Base-by-base conservation (phyloP, 768 basidiomycete genomes). In the Lactarius psammicola region DNA sequence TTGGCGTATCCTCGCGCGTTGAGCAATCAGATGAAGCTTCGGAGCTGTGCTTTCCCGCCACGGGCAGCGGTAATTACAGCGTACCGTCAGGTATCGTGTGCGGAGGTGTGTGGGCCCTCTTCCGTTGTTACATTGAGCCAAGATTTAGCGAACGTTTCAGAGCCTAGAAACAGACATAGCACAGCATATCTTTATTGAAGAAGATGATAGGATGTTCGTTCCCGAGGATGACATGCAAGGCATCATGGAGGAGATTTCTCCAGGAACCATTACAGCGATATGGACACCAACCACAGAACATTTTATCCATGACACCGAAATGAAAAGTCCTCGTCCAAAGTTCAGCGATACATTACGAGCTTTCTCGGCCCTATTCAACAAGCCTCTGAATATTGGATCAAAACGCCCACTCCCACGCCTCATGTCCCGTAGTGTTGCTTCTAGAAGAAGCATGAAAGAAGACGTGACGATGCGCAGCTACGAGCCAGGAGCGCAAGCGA, bases 161-260 rank as follows among this genome's bases (percentile, higher is more conserved):
- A 34, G 33, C 55, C 4, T 33, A 31, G 18, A n/a, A 34, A 31
- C 23, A 30, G 17, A 26, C 4, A n/a, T 7, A 11, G 34, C 11
- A n/a, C 55, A 34, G 9, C 34, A 56, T 11, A 23, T 34, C 33
- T n/a, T 56, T 30, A n/a, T 13, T 9, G 54, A 55, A 18, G 17
- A 55, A 13, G 55, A 56, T n/a, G 33, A 18, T n/a, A 34, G 55
- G 20, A 56, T 56, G 55, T 56, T 56, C 33, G 30, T n/a, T 34
- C 55, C 28, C 20, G 55, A 31, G 55, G 55, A 56, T 56, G 55
- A 56, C 4, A 56, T 56, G 33, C 18, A 56, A 10, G 20, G 30
- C 33, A 34, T 56, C 55, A 20, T 31, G 3, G 55, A 56, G 55
- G 30, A 56, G 4, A 30, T 23, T 20, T 18, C 55, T 0, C 31